A percentile compares a stretch with the other conserved stretches of the same genome.
phyloP scores from a whole-genome alignment of 371 early-diverging fungal genomes.

The Circinella minor region DNA sequence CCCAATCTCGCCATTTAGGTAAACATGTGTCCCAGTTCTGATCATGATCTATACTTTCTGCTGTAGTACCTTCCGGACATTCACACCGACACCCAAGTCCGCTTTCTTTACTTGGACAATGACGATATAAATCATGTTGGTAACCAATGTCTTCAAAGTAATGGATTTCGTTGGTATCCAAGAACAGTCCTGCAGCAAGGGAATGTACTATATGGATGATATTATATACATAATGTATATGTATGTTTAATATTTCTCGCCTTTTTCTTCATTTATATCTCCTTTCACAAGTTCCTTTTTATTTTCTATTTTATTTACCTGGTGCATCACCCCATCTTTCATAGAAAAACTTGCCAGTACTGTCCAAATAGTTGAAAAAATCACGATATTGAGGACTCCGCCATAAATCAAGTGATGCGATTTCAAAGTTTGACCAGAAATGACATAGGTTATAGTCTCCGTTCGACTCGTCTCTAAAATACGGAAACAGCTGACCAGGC shows the following conservation, averaged over 20 bases:
- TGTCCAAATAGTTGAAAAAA: slow-evolving; percentile 66
- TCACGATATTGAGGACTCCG: slow-evolving; percentile 65
- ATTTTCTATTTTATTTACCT: slow-evolving; percentile 26
- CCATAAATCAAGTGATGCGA: slow-evolving; percentile 84
- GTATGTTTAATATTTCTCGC: too few species aligned
- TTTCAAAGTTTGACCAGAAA: slow-evolving; percentile 95
- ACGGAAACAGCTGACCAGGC: slow-evolving; percentile 41
- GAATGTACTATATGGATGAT: slow-evolving; percentile 72
- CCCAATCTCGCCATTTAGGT: slow-evolving; percentile 45
- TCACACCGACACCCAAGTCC: slow-evolving; percentile 45
- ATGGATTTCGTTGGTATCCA: slow-evolving; percentile 84
- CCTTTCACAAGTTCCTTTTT: not conserved
- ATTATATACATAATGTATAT: too few species aligned
- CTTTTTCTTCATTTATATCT: too few species aligned
- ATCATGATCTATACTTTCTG: slow-evolving; percentile 53
- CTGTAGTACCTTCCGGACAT: slow-evolving; percentile 44
- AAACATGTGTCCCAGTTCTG: slow-evolving; percentile 47
- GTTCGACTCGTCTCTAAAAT: slow-evolving; percentile 45
- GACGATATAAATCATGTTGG: slow-evolving; percentile 74
- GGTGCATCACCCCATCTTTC: slow-evolving; percentile 78
- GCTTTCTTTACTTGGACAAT: slow-evolving; percentile 66
- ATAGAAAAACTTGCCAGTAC: slow-evolving; percentile 71
- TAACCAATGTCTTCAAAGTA: slow-evolving; percentile 94
- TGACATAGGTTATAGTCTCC: slow-evolving; percentile 75
- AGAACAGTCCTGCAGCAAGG: slow-evolving; percentile 84